These are phyloP conservation scores for Pseudofabraea citricarpa DNA, from an alignment of 2,329 filamentous ascomycete species.

Conservation along the genomic window DNA sequence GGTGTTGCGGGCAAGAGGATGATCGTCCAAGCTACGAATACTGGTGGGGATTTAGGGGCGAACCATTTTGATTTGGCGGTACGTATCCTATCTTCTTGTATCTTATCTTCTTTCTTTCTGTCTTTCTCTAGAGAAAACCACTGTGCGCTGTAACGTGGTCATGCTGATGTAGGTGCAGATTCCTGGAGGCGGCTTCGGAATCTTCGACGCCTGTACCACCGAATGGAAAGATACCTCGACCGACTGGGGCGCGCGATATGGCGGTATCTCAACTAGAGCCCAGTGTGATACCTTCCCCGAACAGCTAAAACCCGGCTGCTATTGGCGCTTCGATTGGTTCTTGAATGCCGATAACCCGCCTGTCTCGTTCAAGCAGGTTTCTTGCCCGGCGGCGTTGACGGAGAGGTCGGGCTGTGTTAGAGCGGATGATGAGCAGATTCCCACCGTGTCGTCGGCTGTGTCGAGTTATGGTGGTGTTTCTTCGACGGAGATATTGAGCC, in stretches of 20 bases:
- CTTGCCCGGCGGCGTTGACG: conserved; percentile 39
- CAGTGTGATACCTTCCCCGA: conserved; percentile 39
- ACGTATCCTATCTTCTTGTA: conserved; percentile 5
- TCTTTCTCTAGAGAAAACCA: conserved; percentile 3
- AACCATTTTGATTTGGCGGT: conserved; percentile 54
- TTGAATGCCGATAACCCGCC: conserved; percentile 40
- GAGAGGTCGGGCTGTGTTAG: conserved; percentile 34
- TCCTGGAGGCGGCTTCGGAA: conserved; percentile 51
- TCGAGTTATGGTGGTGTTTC: neutral
- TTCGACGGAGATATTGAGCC: neutral
- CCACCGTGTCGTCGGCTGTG: neutral
- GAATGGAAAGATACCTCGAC: conserved; percentile 39
- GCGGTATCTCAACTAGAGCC: conserved; percentile 37
- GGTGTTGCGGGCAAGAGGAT: conserved; percentile 54
- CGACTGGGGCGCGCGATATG: conserved; percentile 42
- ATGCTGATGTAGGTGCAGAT: conserved; percentile 29
- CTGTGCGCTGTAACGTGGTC: neutral
- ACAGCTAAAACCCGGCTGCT: conserved; percentile 38
- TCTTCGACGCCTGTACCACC: conserved; percentile 46
- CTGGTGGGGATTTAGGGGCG: conserved; percentile 48
- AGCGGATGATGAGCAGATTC: neutral
- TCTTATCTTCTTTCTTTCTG: neutral
- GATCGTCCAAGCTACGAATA: conserved; percentile 63
- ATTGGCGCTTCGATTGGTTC: conserved; percentile 51
- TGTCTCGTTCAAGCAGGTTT: conserved; percentile 39